These are phyloP conservation scores for Radiomyces spectabilis DNA, from an alignment of 192 early-diverging fungal species.

Conservation along the genomic window DNA sequence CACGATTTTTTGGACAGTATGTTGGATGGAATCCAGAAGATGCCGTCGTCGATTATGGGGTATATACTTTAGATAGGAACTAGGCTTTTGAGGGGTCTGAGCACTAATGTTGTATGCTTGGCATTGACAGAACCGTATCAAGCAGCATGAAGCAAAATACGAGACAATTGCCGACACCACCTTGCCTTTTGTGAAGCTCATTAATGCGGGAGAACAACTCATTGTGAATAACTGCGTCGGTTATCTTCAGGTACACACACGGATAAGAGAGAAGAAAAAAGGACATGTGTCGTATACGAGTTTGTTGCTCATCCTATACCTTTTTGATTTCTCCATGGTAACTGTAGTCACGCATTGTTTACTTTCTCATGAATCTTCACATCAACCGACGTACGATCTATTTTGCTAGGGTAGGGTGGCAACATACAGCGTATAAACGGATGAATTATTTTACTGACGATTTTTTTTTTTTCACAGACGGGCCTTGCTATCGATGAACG, in stretches of 20 bases:
- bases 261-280: not conserved
- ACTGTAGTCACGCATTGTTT: slow-evolving; percentile 86
- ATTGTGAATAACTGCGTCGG: slow-evolving; percentile 74
- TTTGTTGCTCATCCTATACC: too few relatives aligned
- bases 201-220: slow-evolving; percentile 71
- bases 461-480: slow-evolving; percentile 54
- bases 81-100: too few relatives aligned
- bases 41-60: slow-evolving; percentile 41
- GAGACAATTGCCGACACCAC: slow-evolving; percentile 53
- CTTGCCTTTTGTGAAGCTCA: slow-evolving; percentile 65
- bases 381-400: slow-evolving; percentile 87
- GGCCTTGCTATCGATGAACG: slow-evolving; percentile 75
- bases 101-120: too few relatives aligned
- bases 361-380: slow-evolving; percentile 99
- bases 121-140: slow-evolving; percentile 62
- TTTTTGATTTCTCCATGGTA: too few relatives aligned
- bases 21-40: slow-evolving; percentile 61
- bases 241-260: slow-evolving; percentile 52
- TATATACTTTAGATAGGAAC: too few relatives aligned
- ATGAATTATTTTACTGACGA: not conserved
- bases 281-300: too few relatives aligned
- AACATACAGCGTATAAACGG: too few relatives aligned
- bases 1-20: slow-evolving; percentile 38
- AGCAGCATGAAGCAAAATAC: slow-evolving; percentile 52
- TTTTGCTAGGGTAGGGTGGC: slow-evolving; percentile 58